Evolutionary conservation across 2,329 filamentous ascomycete genomes (phyloP), one percentile per base, ranked within the genome.

Genomic region (Verticillium dahliae): DNA sequence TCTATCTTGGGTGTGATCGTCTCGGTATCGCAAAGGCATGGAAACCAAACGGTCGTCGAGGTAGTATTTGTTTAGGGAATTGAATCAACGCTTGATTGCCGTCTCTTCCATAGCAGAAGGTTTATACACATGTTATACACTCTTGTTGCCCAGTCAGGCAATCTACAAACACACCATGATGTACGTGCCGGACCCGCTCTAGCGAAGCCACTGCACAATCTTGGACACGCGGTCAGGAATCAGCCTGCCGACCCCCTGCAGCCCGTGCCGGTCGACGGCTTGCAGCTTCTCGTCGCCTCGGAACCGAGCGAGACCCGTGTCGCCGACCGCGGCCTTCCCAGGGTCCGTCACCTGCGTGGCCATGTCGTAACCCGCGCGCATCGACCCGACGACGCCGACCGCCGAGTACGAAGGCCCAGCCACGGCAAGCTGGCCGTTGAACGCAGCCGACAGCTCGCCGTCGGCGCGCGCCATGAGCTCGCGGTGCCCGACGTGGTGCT

Each of bases 401-500:
- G 71, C 69, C 31, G 78, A 77, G 72, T 84, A 86, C 59, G 81
- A 84, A 41, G 81, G 80, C 4, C 83, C 84, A 0, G 79, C 81
- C 18, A 95, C 87, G 62, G 86, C 82, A 34, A 96, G 76, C 13
- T 82, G 79, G 14, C 88, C 86, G 9, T 80, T 72, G 71, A 88
- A 96, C 5, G 78, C 75, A 3, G 76, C 63, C 37, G 75, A 70
- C 5, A 91, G 78, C 59, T 87, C 78, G 2, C 74, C 68, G 67
- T 88, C 81, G 1, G 87, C 83, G 1, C 73, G 71, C 27, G 74
- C 75, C 78, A 96, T 85, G 62, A 84, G 81, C 9, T 78, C 73
- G 33, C 84, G 75, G 74, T 98, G 94, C 39, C 92, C 92, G 1
- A 97, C 87, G 0, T 82, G 84, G 73, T 96, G 96, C 76, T 99